Base-by-base conservation (phyloP, 306 rosid genomes). In the Oxytropis ochrocephala region DNA sequence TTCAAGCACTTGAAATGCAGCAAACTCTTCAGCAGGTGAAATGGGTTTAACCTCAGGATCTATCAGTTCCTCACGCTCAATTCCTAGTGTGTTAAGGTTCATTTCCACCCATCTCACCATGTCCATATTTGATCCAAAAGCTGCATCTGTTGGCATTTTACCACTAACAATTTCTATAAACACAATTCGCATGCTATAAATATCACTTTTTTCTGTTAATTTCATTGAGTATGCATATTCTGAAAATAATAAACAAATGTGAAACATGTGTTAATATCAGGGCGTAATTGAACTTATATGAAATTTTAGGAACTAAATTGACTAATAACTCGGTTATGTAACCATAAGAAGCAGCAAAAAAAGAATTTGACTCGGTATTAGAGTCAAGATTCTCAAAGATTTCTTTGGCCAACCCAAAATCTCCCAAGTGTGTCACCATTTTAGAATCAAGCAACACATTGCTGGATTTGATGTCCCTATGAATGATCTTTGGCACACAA, bases 391-490 rank as follows among this genome's bases (percentile, higher is more conserved):
- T 80, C 70, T 93, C 99, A 1, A 61, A 8, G 10, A 94, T 44
- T 6, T 81, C 35, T 72, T 94, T 94, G 24, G 99, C 99, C 10
- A 94, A 84, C 24, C 99, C 99, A 6, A 94, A 94, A 67, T 94
- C 99, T 30, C 99, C 99, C 79, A 94, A 80, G 69, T 94, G 99
- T 49, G 99, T 92, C 24, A 87, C 95, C 99, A 94, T 84, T 17
- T 77, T 75, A 17, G 96, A 88, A 79, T 94, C 97, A 2, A 94
- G 82, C 81, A 94, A 75, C 11, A 94, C 54, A 65, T 94, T 94
- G 86, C 96, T 84, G 10, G 99, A 62, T 58, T 94, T 91, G 70
- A 94, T 85, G 84, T 94, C 99, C 73, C 99, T 72, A 39, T 94
- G 99, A 62, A 94, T 69, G 75, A 94, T 89, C 84, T 81, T 94